Base-by-base conservation (phyloP, 2,329 filamentous ascomycete genomes). In the Penicillium sp. region DNA sequence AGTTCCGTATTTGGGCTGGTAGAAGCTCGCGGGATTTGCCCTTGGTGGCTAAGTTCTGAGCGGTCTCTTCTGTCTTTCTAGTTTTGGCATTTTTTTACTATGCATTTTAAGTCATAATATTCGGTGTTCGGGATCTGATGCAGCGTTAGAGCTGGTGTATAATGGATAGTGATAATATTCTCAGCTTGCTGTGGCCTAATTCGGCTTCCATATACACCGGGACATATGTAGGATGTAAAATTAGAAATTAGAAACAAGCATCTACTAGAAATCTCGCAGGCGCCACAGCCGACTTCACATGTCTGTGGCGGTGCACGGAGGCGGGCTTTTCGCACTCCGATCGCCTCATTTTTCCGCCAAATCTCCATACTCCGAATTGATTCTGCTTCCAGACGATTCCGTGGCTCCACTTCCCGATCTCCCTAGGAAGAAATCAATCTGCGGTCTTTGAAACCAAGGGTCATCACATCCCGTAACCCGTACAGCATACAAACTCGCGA, bases 1-100 rank as follows among this genome's bases (percentile, higher is more conserved):
- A 57, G 41, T 69, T 70, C 49, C 57, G 57, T 25, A 64, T 72
- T 18, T 66, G 63, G 58, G 67, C 66, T 33, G 69, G 70, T 3
- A 57, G 61, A n/a, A 71, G 69, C 50, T 71, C 66, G 23, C 49
- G 67, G 33, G 60, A 70, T 61, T 47, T 71, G 28, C 60, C 62
- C 10, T 53, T 70, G 33, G 47, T 61, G 38, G 65, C 56, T n/a
- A 55, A 58, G 42, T 68, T 59, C 47, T 67, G 45, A 60, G 12
- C 18, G 12, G 8, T 13, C 5, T 27, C 5, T 3, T 15, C 15
- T 18, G 15, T 18, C 15, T 44, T 15, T 23, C 38, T 27, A 24
- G 27, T 29, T 31, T 29, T 1, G 15, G 8, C 18, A 38, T 27
- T 12, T 12, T 31, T 29, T 10, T 28, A 12, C 8, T 2, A 31